These are phyloP conservation scores for Astragalus membranaceus DNA, from an alignment of 306 rosid genomes.

Conservation along the genomic window DNA sequence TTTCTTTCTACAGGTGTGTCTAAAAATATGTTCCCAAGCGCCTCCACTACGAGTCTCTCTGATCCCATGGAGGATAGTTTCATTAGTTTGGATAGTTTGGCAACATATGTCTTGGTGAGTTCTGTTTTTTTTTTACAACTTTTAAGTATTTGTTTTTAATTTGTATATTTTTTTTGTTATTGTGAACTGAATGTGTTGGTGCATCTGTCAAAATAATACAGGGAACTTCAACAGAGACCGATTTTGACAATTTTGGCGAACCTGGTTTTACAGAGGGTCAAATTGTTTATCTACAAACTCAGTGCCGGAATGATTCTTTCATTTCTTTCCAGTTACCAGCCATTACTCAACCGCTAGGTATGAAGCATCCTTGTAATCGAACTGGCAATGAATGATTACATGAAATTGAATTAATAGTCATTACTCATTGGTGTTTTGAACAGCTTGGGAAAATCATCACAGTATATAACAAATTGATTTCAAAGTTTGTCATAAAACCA, in stretches of 20 bases:
- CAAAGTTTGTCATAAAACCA: background rate
- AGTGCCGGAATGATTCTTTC: conserved; percentile 33
- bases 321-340: conserved; percentile 14
- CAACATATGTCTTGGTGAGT: conserved; percentile 50
- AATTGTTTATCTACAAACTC: conserved; percentile 48
- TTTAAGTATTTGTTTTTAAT: background rate
- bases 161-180: background rate
- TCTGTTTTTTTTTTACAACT: background rate
- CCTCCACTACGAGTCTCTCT: conserved; percentile 25
- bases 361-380: background rate
- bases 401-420: background rate
- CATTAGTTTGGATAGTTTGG: conserved; percentile 19
- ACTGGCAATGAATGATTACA: background rate
- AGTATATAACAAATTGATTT: background rate
- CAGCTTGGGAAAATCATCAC: background rate
- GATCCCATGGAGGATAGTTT: background rate
- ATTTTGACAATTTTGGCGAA: conserved; percentile 41
- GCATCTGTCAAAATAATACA: conserved; percentile 28
- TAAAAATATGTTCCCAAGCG: conserved; percentile 38
- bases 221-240: conserved; percentile 75
- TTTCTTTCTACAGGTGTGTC: conserved; percentile 38
- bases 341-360: conserved; percentile 33
- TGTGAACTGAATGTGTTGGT: background rate
- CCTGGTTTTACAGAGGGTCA: conserved; percentile 44
- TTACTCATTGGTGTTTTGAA: background rate